Conservation (phyloP, 306 rosid species). For the Macrotyloma uniflorum region DNA sequence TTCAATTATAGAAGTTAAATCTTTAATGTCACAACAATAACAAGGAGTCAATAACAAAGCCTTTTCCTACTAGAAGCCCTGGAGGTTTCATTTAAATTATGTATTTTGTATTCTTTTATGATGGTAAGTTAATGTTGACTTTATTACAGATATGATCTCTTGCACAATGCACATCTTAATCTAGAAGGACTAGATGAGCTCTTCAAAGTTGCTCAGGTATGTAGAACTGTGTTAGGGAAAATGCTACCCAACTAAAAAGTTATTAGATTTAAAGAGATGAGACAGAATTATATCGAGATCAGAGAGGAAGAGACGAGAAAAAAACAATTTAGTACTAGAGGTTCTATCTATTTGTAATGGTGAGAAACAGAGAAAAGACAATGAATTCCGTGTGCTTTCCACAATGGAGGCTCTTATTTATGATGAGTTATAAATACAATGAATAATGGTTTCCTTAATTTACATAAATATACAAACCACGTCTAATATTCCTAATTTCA, state of each 20-base stretch:
- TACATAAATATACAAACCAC: background rate
- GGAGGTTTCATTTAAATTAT: slow-evolving; percentile 23
- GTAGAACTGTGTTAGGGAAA: slow-evolving; percentile 27
- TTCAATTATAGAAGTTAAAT: slow-evolving; percentile 18
- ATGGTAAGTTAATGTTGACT: slow-evolving; percentile 38
- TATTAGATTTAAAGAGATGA: background rate
- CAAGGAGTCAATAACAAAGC: background rate
- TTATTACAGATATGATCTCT: slow-evolving; percentile 85
- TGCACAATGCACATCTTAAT: slow-evolving; percentile 96
- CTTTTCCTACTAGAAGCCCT: slow-evolving; percentile 6
- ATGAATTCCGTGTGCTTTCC: background rate
- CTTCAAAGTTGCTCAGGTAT: slow-evolving; percentile 96
- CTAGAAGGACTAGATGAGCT: slow-evolving; percentile 91
- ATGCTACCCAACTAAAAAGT: slow-evolving; percentile 27
- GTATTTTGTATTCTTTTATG: slow-evolving; percentile 20
- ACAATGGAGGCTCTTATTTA: background rate
- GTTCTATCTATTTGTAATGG: background rate
- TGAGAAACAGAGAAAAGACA: background rate
- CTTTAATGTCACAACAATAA: slow-evolving; percentile 4
- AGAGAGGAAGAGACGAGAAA: background rate
- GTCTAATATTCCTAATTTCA: background rate
- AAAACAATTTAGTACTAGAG: background rate
- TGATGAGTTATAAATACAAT: background rate
- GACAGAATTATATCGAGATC: background rate
- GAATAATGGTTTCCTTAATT: background rate